Evolutionary conservation across 805 yeast species (phyloP).

Genomic region (Pichia deserticola): DNA sequence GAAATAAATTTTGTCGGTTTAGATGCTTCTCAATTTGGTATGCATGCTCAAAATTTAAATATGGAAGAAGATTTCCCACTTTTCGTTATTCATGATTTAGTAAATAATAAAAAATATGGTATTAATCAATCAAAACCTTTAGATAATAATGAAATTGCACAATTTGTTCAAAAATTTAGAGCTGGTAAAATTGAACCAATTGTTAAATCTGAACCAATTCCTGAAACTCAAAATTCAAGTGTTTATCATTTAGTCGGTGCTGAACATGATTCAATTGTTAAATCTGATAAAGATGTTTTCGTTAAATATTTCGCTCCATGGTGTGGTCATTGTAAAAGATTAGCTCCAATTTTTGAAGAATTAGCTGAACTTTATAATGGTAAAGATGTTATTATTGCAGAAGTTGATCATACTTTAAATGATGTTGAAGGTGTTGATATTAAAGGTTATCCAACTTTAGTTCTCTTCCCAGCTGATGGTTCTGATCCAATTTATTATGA

Average conservation of each 20-base stretch:
- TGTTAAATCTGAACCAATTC: constrained; percentile 80
- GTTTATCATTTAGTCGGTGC: constrained; percentile 73
- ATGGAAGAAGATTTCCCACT: constrained; percentile 84
- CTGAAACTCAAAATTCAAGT: constrained; percentile 67
- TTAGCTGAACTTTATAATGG: constrained; percentile 65
- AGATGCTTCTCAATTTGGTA: constrained; percentile 72
- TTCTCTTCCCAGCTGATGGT: constrained; percentile 82
- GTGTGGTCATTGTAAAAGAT: constrained; percentile 94
- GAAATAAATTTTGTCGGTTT: constrained; percentile 81
- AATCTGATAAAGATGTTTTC: constrained; percentile 60
- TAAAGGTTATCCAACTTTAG: constrained; percentile 87
- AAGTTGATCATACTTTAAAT: constrained; percentile 83
- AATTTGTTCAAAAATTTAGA: constrained; percentile 56
- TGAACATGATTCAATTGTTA: constrained; percentile 65
- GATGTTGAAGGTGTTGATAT: constrained; percentile 73
- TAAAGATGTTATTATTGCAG: constrained; percentile 61
- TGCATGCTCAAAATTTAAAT: constrained; percentile 81
- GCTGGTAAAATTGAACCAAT: constrained; percentile 64
- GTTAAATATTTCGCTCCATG: constrained; percentile 96
- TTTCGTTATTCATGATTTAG: constrained; percentile 75
- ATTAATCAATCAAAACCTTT: constrained; percentile 51
- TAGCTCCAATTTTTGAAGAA: constrained; percentile 85
- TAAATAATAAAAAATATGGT: constrained; percentile 68
- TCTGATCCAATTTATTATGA: constrained; percentile 56
- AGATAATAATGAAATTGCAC: constrained; percentile 44